Conservation (phyloP, 257 asterid species). For the Euphrasia confusa region DNA sequence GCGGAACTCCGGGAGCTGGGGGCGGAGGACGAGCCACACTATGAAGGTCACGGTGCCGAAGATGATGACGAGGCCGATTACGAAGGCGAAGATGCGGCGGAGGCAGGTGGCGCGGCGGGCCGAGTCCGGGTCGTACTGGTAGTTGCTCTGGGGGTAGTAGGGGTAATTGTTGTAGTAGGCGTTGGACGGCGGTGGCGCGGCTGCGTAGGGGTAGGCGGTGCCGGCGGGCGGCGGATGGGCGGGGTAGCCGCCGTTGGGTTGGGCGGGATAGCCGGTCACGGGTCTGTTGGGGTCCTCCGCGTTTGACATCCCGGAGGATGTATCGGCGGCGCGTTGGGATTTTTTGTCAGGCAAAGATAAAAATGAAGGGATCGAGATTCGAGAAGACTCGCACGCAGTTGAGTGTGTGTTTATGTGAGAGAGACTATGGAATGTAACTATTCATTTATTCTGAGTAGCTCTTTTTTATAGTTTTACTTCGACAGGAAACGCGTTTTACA, state of each 20-base stretch:
- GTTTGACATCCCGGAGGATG: too few relatives aligned
- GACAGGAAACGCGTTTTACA: too few relatives aligned
- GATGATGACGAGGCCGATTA: slow-evolving; percentile 57
- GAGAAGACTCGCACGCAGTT: too few relatives aligned
- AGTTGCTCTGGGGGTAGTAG: slow-evolving; percentile 26
- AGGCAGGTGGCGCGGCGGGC: slow-evolving; percentile 58
- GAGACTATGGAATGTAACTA: too few relatives aligned
- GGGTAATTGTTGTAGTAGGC: slow-evolving; percentile 25
- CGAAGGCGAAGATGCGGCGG: slow-evolving; percentile 59
- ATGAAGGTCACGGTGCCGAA: slow-evolving; percentile 57
- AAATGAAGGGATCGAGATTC: too few relatives aligned
- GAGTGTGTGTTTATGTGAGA: too few relatives aligned
- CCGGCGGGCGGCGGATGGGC: slow-evolving; percentile 34
- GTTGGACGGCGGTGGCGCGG: slow-evolving; percentile 27
- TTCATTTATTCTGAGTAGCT: too few relatives aligned
- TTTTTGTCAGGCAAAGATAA: too few relatives aligned
- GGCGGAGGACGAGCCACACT: slow-evolving; percentile 87
- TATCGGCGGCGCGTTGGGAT: too few relatives aligned
- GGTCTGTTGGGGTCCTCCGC: slow-evolving; percentile 50
- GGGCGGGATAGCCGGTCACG: slow-evolving; percentile 60
- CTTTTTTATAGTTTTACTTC: too few relatives aligned
- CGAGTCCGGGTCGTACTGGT: slow-evolving; percentile 39
- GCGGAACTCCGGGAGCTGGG: slow-evolving; percentile 70
- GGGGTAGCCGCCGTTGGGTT: slow-evolving; percentile 34
- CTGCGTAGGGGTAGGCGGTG: slow-evolving; percentile 45